Base-by-base conservation (phyloP, 352 stramenopile species). In the Pythium pyrilobum region DNA sequence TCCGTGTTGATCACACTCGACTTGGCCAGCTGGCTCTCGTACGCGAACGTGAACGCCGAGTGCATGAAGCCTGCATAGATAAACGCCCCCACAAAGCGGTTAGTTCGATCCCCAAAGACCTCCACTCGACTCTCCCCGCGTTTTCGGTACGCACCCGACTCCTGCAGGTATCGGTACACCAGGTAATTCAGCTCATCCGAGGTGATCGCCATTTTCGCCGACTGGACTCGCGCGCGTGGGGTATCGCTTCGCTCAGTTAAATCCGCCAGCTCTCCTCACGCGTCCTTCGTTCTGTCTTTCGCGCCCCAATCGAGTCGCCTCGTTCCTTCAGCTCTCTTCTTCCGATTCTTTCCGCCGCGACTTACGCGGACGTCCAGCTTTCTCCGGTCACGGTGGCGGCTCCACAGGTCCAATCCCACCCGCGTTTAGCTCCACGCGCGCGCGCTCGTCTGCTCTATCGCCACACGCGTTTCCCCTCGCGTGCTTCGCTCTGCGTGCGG, bases 181-280 rank as follows among this genome's bases (percentile, higher is more conserved):
- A 99, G 80, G 73, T 98, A 98, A 71, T 99, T 99, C 27, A 99
- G 77, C 76, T 99, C 97, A 62, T 99, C 96, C 47, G 85, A 95
- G 32, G 79, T 96, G 62, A 97, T 92, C 59, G 83, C 76, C 89
- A 96, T 96, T 29, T 67, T 59, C 24, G 18, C 18, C 20, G 25
- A 21, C 24, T 42, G 18, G n/a, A n/a, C n/a, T n/a, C n/a, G n/a
- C n/a, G n/a, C n/a, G n/a, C n/a, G n/a, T n/a, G n/a, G n/a, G n/a
- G n/a, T n/a, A n/a, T n/a, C n/a, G n/a, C n/a, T n/a, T n/a, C n/a
- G n/a, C n/a, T n/a, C n/a, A n/a, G n/a, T n/a, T n/a, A n/a, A n/a
- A n/a, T n/a, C n/a, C n/a, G n/a, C n/a, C n/a, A n/a, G n/a, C n/a
- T n/a, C n/a, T n/a, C n/a, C n/a, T n/a, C n/a, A n/a, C n/a, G n/a